Base-by-base conservation (phyloP, 371 early-diverging fungal species). In the Blastocladiella emersonii region DNA sequence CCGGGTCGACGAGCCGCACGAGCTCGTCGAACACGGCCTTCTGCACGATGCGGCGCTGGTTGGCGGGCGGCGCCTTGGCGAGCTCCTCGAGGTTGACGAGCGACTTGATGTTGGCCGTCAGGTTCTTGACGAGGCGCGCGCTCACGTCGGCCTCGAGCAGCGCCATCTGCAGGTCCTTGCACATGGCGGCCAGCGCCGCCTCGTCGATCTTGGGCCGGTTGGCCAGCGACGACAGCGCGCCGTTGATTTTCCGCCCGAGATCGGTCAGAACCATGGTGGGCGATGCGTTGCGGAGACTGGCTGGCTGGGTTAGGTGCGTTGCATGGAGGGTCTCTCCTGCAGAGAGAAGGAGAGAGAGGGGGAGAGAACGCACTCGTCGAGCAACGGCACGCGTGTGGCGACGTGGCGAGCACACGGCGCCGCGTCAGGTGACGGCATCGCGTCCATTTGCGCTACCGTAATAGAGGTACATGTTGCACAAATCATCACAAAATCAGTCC, bases 1-100 rank as follows among this genome's bases (percentile, higher is more conserved):
- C 41, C 5, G 98, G 96, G 80, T 98, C 99, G 10, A 99, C 90
- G 34, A 99, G 78, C 17, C 83, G 70, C 57, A 86, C 87, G n/a
- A 99, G 82, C 68, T 93, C 95, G 66, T 98, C 96, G 82, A 91
- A 92, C 13, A 99, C 93, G 43, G 93, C 86, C 79, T 91, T 95
- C 70, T 98, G 90, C 57, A 97, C 86, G 41, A 93, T 73, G 56
- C 86, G 79, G 66, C 87, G 85, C 73, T 92, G 93, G 74, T 94
- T 92, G 48, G 83, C 75, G 35, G 87, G 83, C 48, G 81, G 69
- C 17, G 92, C 87, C 34, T 27, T 30, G 1, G 53, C 53, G 34
- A 92, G 74, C 61, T 90, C 88, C 13, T 92, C 87, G 48, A 93
- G 70, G 70, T 88, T 86, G 41, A 95, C 87, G 39, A 76, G 79